phyloP scores from a whole-genome alignment of 73 alveolate genomes.

The Stentor roeselii region DNA sequence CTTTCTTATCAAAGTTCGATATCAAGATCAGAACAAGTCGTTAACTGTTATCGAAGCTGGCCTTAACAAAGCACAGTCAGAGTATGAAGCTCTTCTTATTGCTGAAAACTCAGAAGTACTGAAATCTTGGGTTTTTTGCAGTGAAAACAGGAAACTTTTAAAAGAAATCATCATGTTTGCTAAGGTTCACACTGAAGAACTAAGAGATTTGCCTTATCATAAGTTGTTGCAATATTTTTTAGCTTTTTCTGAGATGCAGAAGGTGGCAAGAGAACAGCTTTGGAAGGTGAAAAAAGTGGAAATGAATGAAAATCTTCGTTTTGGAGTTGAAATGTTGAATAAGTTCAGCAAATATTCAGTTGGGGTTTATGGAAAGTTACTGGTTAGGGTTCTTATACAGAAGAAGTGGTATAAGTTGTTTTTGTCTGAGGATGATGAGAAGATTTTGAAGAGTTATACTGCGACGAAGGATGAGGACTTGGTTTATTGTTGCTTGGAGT shows the following conservation, averaged over 20 bases:
- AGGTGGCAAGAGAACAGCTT: neutral
- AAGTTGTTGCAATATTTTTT: constrained; percentile 9
- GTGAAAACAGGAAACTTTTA: neutral
- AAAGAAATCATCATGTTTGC: neutral
- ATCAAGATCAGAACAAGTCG: neutral
- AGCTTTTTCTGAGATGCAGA: neutral
- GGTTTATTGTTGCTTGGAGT: neutral
- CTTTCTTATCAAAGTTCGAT: neutral
- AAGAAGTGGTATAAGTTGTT: neutral
- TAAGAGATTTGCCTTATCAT: neutral
- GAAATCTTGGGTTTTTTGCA: neutral
- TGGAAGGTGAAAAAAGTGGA: neutral
- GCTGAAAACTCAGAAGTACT: neutral
- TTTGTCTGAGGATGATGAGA: neutral
- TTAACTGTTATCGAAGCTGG: constrained; percentile 9
- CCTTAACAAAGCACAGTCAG: neutral
- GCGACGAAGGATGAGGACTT: neutral
- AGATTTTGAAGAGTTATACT: neutral
- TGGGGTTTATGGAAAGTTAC: constrained; percentile 12
- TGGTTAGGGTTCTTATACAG: neutral
- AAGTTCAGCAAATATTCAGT: neutral
- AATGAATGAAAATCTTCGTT: neutral
- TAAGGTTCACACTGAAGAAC: neutral
- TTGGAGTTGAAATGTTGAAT: neutral
- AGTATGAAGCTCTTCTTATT: neutral